These are phyloP conservation scores for Coemansia sp. DNA, from an alignment of 192 early-diverging fungal genomes.

Conservation along the genomic window DNA sequence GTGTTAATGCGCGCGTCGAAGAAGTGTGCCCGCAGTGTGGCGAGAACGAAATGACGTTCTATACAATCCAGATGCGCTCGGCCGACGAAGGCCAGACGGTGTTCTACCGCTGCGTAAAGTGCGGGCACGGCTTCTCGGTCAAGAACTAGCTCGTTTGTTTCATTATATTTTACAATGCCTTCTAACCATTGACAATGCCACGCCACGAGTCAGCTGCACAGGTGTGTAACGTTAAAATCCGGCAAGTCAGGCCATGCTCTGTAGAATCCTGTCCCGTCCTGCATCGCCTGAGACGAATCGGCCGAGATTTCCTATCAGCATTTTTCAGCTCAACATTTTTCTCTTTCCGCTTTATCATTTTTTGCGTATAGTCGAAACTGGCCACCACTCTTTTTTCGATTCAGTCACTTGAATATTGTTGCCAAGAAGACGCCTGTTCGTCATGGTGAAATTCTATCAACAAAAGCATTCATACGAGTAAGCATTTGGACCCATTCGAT, in stretches of 20 bases:
- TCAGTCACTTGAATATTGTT: background rate
- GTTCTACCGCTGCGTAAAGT: slow-evolving; percentile 96
- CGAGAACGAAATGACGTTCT: slow-evolving; percentile 89
- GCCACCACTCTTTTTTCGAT: background rate
- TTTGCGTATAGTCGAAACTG: background rate
- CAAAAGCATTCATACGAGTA: slow-evolving; percentile 73
- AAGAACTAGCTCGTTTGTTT: slow-evolving; percentile 36
- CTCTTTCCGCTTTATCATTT: background rate
- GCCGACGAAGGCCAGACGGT: slow-evolving; percentile 99
- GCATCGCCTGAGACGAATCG: no score
- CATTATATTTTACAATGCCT: background rate
- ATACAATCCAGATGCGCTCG: slow-evolving; percentile 94
- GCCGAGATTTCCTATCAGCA: background rate
- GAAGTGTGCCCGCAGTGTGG: slow-evolving; percentile 97
- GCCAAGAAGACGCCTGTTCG: background rate
- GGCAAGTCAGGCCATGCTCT: background rate
- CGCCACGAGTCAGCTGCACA: background rate
- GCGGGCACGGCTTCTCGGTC: slow-evolving; percentile 70
- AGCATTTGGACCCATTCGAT: slow-evolving; percentile 54
- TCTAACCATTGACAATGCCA: background rate
- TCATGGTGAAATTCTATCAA: slow-evolving; percentile 83
- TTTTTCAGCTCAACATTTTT: background rate
- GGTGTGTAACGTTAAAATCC: background rate
- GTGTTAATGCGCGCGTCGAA: slow-evolving; percentile 64
- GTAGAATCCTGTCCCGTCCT: no score